Evolutionary conservation across 495 filamentous ascomycete genomes (phyloP).

Genomic region (Talaromyces nanjingensis): DNA sequence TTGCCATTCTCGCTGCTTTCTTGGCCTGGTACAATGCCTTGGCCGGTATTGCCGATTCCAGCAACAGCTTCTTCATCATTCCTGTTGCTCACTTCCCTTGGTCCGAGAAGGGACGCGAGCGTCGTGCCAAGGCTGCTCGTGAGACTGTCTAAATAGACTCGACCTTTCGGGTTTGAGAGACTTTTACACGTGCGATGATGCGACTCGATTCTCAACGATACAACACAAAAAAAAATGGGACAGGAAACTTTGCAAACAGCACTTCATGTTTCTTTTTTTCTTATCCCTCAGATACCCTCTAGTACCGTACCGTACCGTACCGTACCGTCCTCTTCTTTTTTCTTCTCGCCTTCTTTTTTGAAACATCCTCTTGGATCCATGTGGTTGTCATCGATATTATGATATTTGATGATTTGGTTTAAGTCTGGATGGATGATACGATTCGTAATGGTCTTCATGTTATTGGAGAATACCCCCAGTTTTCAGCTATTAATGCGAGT

Average conservation of each 20-base stretch:
- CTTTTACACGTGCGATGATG: neutral
- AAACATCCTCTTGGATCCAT: neutral
- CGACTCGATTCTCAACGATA: neutral
- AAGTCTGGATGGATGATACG: neutral
- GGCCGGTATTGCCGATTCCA: slow-evolving; percentile 82
- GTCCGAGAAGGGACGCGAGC: slow-evolving; percentile 75
- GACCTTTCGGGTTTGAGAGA: neutral
- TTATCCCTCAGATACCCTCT: slow-evolving; percentile 4
- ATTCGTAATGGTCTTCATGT: neutral
- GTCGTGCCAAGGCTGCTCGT: slow-evolving; percentile 39
- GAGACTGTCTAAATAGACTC: slow-evolving; percentile 24
- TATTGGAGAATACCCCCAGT: too few relatives aligned
- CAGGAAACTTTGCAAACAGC: neutral
- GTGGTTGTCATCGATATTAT: neutral
- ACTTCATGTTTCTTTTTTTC: neutral
- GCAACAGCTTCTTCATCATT: slow-evolving; percentile 92
- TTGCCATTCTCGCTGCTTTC: slow-evolving; percentile 84
- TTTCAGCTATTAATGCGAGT: neutral
- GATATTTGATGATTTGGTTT: neutral
- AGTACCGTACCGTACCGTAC: neutral
- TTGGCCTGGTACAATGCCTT: slow-evolving; percentile 95
- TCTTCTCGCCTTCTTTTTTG: neutral
- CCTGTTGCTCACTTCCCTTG: slow-evolving; percentile 96
- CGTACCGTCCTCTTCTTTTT: neutral
- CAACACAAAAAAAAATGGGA: neutral